These are phyloP conservation scores for Aspergillus campestris DNA, from an alignment of 495 filamentous ascomycete genomes.

Conservation along the genomic window DNA sequence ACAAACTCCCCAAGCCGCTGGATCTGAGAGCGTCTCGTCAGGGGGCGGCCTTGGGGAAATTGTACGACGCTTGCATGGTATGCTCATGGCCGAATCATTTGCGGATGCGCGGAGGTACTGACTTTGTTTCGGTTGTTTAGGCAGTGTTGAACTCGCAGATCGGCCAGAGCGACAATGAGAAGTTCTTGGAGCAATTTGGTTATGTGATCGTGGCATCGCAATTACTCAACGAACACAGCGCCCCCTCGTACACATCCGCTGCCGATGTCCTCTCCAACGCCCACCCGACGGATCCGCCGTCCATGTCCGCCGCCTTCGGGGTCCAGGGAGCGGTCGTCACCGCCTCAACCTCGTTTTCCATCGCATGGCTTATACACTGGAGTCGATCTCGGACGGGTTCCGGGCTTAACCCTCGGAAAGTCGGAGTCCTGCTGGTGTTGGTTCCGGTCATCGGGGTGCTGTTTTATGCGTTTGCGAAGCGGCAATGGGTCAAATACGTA, in stretches of 20 bases:
- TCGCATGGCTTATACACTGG: constrained; percentile 72
- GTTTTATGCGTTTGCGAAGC: constrained; percentile 63
- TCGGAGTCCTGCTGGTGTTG: constrained; percentile 50
- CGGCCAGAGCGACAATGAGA: constrained; percentile 70
- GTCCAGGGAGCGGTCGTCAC: constrained; percentile 45
- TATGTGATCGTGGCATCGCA: constrained; percentile 95
- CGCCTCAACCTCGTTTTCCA: constrained; percentile 50
- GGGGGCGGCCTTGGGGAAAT: constrained; percentile 35
- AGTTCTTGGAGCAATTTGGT: constrained; percentile 90
- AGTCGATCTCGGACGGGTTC: constrained; percentile 27
- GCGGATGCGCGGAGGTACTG: constrained; percentile 1
- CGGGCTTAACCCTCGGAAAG: constrained; percentile 33
- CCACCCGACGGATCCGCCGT: constrained; percentile 26
- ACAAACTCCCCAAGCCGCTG: constrained; percentile 54
- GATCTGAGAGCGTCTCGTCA: constrained; percentile 46
- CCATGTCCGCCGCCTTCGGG: constrained; percentile 36
- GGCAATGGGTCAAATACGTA: constrained; percentile 79
- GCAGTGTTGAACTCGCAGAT: constrained; percentile 60
- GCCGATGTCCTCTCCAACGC: constrained; percentile 30
- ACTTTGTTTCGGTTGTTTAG: constrained; percentile 18
- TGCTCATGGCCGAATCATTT: constrained; percentile 11
- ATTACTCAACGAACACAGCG: constrained; percentile 62
- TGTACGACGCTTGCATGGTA: constrained; percentile 56
- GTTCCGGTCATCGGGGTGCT: constrained; percentile 47
- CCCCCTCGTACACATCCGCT: constrained; percentile 38